Evolutionary conservation across 176 grass and related monocot genomes (phyloP), one percentile per base, ranked within the genome.

Genomic region (Oropetium thomaeum): DNA sequence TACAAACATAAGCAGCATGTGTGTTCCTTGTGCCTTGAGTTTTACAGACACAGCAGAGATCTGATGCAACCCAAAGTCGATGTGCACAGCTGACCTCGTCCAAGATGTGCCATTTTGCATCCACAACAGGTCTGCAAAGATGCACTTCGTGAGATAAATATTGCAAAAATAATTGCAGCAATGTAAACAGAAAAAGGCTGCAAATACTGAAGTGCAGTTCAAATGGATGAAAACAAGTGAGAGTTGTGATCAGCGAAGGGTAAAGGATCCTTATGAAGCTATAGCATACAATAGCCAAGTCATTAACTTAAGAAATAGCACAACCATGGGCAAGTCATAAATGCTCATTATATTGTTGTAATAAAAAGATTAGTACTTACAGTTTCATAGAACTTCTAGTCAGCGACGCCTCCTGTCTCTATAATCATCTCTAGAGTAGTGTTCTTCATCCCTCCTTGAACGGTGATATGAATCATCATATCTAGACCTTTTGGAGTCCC

Each of bases 401-500:
- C 78, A 82, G 20, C 28, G 82, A 8, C 32, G 66, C 61, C 90
- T 82, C 77, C 76, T 81, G 71, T 87, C 90, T 82, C 87, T 89
- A 32, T 79, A 52, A 52, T 80, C 81, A 69, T 84, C 89, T 79
- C 90, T 90, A 67, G 78, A 82, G 73, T 76, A 71, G 9, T 65
- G 83, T 3, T 73, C 54, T 58, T 85, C 89, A 82, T 92, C 85
- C 58, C 83, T 82, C 77, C 43, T 87, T 53, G 73, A 77, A 51
- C 62, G 52, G 20, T 89, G 67, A 74, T 82, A 55, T 2, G 66
- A 80, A 27, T 86, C 80, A 27, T 89, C 83, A 30, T 80, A 82
- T 81, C 85, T 85, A 71, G 81, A 73, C 81, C 86, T 89, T 28
- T 89, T 93, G 55, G 58, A 29, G 74, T 89, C 81, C 67, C 74